Percentiles rank a stretch among this genome's conserved stretches.
Evolutionary conservation across 768 basidiomycete genomes (phyloP).

Genomic region (Sutorius australiensis): DNA sequence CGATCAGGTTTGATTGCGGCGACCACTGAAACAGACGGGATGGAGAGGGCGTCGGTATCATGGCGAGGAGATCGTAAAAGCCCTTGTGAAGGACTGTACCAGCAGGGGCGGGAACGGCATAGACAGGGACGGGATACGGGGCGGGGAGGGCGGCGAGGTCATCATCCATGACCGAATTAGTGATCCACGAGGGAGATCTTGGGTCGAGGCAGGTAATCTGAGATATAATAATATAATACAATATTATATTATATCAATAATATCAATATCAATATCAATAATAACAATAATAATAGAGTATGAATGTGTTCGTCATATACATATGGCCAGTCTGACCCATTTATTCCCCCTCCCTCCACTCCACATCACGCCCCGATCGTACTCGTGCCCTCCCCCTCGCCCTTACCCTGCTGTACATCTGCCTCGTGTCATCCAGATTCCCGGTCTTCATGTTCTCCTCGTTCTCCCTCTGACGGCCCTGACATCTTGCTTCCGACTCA

Average conservation of each 20-base stretch:
- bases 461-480: constrained; percentile 41
- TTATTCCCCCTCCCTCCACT: constrained; percentile 16
- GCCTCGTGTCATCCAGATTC: constrained; percentile 46
- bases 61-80: constrained; percentile 81
- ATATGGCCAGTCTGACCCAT: constrained; percentile 22
- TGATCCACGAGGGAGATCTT: background rate
- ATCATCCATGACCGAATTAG: background rate
- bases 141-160: too few relatives aligned
- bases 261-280: background rate
- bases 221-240: background rate
- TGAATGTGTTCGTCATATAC: background rate
- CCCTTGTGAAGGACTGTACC: constrained; percentile 82
- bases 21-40: constrained; percentile 60
- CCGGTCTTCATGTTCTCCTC: constrained; percentile 48
- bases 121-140: constrained; percentile 1
- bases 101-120: constrained; percentile 37
- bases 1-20: background rate
- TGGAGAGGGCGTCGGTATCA: constrained; percentile 69
- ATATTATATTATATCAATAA: background rate
- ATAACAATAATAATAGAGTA: background rate
- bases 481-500: constrained; percentile 35
- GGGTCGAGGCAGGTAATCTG: background rate
- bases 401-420: constrained; percentile 36
- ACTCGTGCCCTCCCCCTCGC: constrained; percentile 32
- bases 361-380: constrained; percentile 19